phyloP scores from a whole-genome alignment of 306 rosid species.

The Geum urbanum region DNA sequence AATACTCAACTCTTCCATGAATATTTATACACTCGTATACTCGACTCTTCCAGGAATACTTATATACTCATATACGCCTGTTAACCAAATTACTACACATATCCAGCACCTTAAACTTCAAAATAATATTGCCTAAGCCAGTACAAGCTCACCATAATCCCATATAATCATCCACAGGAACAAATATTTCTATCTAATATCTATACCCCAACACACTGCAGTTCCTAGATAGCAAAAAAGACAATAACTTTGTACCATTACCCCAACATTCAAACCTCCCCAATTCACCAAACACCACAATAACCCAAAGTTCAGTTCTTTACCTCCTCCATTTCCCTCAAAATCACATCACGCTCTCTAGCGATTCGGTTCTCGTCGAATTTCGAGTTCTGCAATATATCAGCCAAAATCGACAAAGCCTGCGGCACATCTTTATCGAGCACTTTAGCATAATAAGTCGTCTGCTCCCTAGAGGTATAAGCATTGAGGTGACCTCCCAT shows the following conservation, averaged over 20 bases:
- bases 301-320: neutral
- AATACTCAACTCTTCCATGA: too few species aligned
- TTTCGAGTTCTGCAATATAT: constrained; percentile 80
- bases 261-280: neutral
- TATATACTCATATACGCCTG: neutral
- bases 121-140: neutral
- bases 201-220: neutral
- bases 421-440: constrained; percentile 53
- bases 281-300: neutral
- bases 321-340: constrained; percentile 96
- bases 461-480: constrained; percentile 85
- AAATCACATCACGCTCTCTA: constrained; percentile 81
- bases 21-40: too few species aligned
- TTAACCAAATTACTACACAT: neutral
- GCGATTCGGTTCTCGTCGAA: constrained; percentile 65
- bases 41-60: too few species aligned
- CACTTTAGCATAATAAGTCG: constrained; percentile 84
- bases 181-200: too few species aligned
- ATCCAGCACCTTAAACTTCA: neutral
- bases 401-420: constrained; percentile 72
- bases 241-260: neutral
- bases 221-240: neutral
- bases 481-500: constrained; percentile 98
- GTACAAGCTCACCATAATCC: neutral
- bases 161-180: neutral